Conservation (phyloP, 441 rosid genomes). For the Gossypium davidsonii region DNA sequence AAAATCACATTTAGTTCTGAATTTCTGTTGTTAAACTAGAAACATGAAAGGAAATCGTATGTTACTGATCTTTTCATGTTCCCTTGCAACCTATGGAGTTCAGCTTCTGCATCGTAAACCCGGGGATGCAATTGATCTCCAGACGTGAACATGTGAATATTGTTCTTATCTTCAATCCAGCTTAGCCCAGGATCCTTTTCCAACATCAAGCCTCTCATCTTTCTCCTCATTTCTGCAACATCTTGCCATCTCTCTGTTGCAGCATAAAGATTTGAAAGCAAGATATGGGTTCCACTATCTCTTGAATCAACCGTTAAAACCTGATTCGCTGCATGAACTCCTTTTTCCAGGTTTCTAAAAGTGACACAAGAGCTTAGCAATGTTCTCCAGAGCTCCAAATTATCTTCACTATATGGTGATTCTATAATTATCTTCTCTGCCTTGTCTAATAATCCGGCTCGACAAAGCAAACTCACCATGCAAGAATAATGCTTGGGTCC, state of each 20-base stretch:
- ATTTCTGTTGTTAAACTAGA: constrained; percentile 5
- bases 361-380: constrained; percentile 67
- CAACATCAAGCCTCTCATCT: constrained; percentile 46
- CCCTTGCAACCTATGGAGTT: constrained; percentile 36
- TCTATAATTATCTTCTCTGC: constrained; percentile 46
- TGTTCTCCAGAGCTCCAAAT: constrained; percentile 70
- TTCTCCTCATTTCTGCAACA: constrained; percentile 58
- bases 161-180: constrained; percentile 64
- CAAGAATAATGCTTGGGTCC: constrained; percentile 80
- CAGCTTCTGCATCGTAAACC: constrained; percentile 37
- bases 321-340: constrained; percentile 59
- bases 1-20: background rate
- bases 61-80: constrained; percentile 37
- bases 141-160: constrained; percentile 48
- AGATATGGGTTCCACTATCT: constrained; percentile 53
- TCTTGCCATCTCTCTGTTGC: constrained; percentile 57
- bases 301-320: constrained; percentile 47
- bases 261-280: constrained; percentile 73
- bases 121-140: constrained; percentile 47
- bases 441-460: constrained; percentile 63
- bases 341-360: constrained; percentile 41
- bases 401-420: constrained; percentile 32
- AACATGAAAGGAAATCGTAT: constrained; percentile 15
- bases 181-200: constrained; percentile 77
- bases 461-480: constrained; percentile 69